phyloP scores from a whole-genome alignment of 2,329 filamentous ascomycete species.

The Phyllosticta citrichinensis region DNA sequence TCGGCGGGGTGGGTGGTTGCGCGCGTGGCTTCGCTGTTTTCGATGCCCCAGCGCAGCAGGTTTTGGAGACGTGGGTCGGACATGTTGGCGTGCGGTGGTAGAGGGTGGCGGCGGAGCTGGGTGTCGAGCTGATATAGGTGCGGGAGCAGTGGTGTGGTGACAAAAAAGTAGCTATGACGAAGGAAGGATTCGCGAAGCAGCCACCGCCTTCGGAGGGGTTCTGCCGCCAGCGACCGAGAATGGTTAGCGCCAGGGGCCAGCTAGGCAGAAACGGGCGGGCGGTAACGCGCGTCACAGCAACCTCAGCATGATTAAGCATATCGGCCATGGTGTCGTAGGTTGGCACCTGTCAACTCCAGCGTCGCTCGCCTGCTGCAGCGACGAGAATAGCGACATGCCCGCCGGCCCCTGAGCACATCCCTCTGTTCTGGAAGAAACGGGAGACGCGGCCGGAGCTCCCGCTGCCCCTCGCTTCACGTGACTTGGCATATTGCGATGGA shows the following conservation, averaged over 20 bases:
- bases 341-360: neutral
- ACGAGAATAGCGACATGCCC: neutral
- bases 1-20: constrained; percentile 23
- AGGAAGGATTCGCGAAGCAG: constrained; percentile 8
- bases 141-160: neutral
- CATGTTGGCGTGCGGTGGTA: constrained; percentile 19
- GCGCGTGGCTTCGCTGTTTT: constrained; percentile 45
- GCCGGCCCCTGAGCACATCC: neutral
- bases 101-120: neutral
- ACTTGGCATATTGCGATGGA: constrained; percentile 11
- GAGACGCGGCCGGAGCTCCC: neutral
- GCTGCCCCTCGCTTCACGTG: constrained; percentile 27
- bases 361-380: neutral
- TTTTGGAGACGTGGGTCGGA: constrained; percentile 59
- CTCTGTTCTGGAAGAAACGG: neutral
- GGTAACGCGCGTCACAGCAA: neutral
- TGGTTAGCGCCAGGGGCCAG: neutral
- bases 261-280: neutral
- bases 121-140: neutral
- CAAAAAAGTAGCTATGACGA: constrained; percentile 10
- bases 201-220: constrained; percentile 14
- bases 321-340: neutral
- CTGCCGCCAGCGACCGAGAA: neutral
- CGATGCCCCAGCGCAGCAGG: constrained; percentile 69
- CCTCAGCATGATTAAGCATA: neutral